These are phyloP conservation scores for Puya raimondii DNA, from an alignment of 176 grass and related monocot species.

Conservation along the genomic window DNA sequence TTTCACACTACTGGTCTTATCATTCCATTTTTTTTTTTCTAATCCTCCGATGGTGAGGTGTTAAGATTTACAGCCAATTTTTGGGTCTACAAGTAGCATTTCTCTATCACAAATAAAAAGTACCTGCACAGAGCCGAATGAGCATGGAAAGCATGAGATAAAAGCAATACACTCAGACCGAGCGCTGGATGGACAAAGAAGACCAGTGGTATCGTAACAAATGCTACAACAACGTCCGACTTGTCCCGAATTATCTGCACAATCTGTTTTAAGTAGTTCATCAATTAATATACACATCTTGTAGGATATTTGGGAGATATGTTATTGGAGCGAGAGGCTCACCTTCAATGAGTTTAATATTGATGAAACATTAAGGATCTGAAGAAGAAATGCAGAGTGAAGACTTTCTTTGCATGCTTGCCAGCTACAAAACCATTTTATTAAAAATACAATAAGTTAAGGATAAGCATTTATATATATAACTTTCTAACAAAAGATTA, in stretches of 20 bases:
- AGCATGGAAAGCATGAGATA: conserved; percentile 66
- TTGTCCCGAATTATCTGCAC: conserved; percentile 72
- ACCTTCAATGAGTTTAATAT: conserved; percentile 81
- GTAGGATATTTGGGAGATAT: conserved; percentile 11
- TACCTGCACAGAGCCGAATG: conserved; percentile 89
- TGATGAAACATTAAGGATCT: conserved; percentile 46
- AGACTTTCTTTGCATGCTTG: conserved; percentile 57
- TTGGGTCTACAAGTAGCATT: too few relatives aligned
- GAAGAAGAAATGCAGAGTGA: conserved; percentile 41
- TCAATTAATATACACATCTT: conserved; percentile 27
- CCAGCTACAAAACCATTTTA: conserved; percentile 54
- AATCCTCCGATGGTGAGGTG: too few relatives aligned
- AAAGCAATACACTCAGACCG: conserved; percentile 63
- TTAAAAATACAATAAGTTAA: conserved; percentile 11
- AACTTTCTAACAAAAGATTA: conserved; percentile 6
- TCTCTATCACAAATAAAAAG: not conserved
- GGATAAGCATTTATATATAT: not conserved
- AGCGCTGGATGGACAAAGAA: conserved; percentile 91
- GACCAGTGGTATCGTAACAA: conserved; percentile 53
- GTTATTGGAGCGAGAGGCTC: conserved; percentile 2
- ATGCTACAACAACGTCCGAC: conserved; percentile 57
- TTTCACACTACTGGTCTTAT: too few relatives aligned
- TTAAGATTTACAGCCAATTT: too few relatives aligned
- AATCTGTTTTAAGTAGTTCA: conserved; percentile 44
- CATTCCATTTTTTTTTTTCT: too few relatives aligned